Evolutionary conservation across 2,329 filamentous ascomycete genomes (phyloP), one percentile per base, ranked within the genome.

Genomic region (Akanthomyces dipterigenus): DNA sequence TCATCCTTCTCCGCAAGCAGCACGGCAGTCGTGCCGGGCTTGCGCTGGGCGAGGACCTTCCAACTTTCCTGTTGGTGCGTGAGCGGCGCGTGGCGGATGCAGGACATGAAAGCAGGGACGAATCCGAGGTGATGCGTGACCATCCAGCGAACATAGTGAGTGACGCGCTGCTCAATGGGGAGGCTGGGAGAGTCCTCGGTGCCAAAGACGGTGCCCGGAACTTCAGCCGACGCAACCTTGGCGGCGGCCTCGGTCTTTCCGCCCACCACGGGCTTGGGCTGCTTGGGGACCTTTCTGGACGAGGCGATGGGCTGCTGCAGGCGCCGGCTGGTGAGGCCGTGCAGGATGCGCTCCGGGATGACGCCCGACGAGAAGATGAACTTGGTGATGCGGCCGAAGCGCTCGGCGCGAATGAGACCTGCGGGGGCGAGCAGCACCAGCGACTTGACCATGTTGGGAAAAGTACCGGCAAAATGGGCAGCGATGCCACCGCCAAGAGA

Each of bases 401-500:
- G 80, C 62, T 78, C 74, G 0, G 78, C 73, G 46, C 82, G 77
- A 65, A 96, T 84, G 49, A 96, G 78, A 0, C 93, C 93, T 0
- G 87, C 81, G 0, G 93, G 91, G 0, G 91, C 91, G 46, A 97
- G 81, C 6, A 96, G 82, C 12, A 95, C 79, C 24, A 97, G 78
- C 11, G 82, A 84, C 14, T 82, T 80, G 16, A 96, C 80, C 61
- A 93, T 77, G 53, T 83, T 71, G 0, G 90, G 89, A 70, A 93
- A 92, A 62, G 86, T 82, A 11, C 84, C 84, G 7, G 90, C 85
- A 70, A 96, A 93, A 63, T 87, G 84, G 6, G 87, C 84, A 5
- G 87, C 86, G 60, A 96, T 87, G 57, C 88, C 90, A 51, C 91
- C 91, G 62, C 91, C 91, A 1, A 96, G 81, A 0, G 89, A 93